These are phyloP conservation scores for Neurospora sp. DNA, from an alignment of 495 filamentous ascomycete species.

Conservation along the genomic window DNA sequence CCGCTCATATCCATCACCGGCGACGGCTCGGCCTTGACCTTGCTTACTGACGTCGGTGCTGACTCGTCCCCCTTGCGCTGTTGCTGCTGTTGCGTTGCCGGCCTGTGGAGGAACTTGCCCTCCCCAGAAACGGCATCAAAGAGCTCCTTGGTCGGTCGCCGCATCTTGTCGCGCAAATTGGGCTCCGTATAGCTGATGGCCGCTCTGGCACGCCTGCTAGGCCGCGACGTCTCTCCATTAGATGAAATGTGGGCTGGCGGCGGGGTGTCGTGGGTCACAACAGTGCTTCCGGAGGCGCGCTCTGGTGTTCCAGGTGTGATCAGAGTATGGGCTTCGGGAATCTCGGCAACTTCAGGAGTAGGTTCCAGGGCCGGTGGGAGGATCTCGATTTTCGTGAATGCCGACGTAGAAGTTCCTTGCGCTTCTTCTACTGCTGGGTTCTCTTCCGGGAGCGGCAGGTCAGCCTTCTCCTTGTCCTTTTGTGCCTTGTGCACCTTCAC, in stretches of 20 bases:
- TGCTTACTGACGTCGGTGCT: conserved; percentile 10
- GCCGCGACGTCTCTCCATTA: conserved; percentile 41
- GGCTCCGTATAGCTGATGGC: conserved; percentile 79
- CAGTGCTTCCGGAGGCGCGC: conserved; percentile 4
- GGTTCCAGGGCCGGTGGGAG: conserved; percentile 10
- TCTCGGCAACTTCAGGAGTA: conserved; percentile 8
- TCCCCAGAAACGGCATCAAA: conserved; percentile 58
- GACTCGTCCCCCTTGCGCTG: conserved; percentile 16
- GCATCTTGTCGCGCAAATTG: conserved; percentile 79
- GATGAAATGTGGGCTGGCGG: conserved; percentile 45
- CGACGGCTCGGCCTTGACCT: not conserved
- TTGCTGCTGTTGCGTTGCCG: not conserved
- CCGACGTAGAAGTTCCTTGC: not conserved
- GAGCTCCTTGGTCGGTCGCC: conserved; percentile 64
- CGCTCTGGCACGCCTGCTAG: conserved; percentile 53
- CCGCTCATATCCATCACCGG: not conserved
- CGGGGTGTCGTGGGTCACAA: conserved; percentile 40
- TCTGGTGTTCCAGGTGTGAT: conserved; percentile 25
- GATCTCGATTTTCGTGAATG: conserved; percentile 15
- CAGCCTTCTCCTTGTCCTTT: conserved; percentile 1
- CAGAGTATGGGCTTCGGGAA: conserved; percentile 24
- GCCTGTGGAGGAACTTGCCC: conserved; percentile 32
- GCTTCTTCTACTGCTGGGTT: conserved; percentile 6
- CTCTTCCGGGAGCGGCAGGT: not conserved
- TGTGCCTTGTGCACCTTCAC: conserved; percentile 12